Conservation (phyloP, 78 protist genomes). For the Planoprotostelium fungivorum region DNA sequence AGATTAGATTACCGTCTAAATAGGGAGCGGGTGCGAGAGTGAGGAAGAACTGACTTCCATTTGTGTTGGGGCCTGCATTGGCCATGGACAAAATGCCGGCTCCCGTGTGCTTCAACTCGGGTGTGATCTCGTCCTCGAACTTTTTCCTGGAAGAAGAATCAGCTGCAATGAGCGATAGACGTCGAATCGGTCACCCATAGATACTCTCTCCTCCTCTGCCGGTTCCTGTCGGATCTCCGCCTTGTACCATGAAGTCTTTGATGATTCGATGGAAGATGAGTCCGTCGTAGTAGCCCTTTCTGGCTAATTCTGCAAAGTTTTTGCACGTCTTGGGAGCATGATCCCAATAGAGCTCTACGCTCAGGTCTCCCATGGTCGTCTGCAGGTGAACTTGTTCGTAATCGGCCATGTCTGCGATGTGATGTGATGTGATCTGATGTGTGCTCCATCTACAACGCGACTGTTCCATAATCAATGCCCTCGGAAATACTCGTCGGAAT, state of each 20-base stretch:
- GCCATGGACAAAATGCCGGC: constrained; percentile 91
- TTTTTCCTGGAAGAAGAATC: constrained; percentile 13
- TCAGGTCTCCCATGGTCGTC: constrained; percentile 64
- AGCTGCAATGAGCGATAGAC: no score
- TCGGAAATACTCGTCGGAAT: no score
- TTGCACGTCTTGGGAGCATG: constrained; percentile 81
- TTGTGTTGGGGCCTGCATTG: constrained; percentile 44
- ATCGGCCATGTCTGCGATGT: not conserved
- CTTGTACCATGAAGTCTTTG: constrained; percentile 75
- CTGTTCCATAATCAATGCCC: no score
- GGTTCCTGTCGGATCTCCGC: constrained; percentile 92
- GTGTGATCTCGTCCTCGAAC: constrained; percentile 77
- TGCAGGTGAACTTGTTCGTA: constrained; percentile 22
- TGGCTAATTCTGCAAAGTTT: constrained; percentile 72
- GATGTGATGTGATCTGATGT: no score
- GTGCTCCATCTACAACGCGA: no score
- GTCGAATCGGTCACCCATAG: constrained; percentile 59
- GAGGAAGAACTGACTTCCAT: constrained; percentile 81
- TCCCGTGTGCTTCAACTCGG: constrained; percentile 77
- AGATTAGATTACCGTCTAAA: constrained; percentile 40
- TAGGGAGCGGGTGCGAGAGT: constrained; percentile 79
- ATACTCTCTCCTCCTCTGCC: constrained; percentile 87
- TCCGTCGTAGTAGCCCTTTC: constrained; percentile 60
- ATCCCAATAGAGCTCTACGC: constrained; percentile 75
- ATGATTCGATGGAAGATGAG: constrained; percentile 75